Evolutionary conservation across 306 rosid genomes (phyloP).

Genomic region (Begonia fuchsioides): DNA sequence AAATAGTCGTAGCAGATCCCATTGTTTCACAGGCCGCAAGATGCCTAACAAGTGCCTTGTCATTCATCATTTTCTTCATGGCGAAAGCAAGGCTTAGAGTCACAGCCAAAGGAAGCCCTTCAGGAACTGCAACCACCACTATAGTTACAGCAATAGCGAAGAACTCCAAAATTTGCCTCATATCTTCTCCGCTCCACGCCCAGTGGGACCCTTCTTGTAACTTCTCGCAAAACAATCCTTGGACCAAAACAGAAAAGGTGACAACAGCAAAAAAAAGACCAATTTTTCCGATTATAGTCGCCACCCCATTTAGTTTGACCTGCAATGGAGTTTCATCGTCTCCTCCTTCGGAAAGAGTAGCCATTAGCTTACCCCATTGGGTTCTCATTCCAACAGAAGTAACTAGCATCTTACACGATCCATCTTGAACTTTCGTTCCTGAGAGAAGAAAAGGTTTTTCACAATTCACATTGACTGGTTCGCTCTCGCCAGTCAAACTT

Average conservation of each 20-base stretch:
- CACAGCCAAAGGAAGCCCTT: constrained; percentile 97
- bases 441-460: constrained; percentile 77
- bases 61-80: constrained; percentile 98
- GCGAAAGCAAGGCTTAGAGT: constrained; percentile 98
- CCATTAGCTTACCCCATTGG: constrained; percentile 96
- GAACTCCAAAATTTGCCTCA: constrained; percentile 68
- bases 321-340: constrained; percentile 98
- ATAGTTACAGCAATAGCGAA: constrained; percentile 94
- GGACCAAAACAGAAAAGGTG: constrained; percentile 84
- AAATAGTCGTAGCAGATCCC: constrained; percentile 94
- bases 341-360: constrained; percentile 97
- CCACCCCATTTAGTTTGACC: constrained; percentile 98
- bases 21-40: constrained; percentile 99
- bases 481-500: constrained; percentile 97
- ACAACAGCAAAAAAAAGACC: constrained; percentile 89
- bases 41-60: constrained; percentile 92
- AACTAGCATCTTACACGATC: constrained; percentile 95
- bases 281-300: constrained; percentile 91
- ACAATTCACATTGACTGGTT: constrained; percentile 54
- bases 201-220: constrained; percentile 69
- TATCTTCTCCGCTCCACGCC: constrained; percentile 77
- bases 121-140: constrained; percentile 99
- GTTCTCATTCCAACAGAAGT: constrained; percentile 99
- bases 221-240: constrained; percentile 75
- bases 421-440: constrained; percentile 98